Conservation (phyloP, 2,329 filamentous ascomycete genomes). For the Aspergillaceae sp. region DNA sequence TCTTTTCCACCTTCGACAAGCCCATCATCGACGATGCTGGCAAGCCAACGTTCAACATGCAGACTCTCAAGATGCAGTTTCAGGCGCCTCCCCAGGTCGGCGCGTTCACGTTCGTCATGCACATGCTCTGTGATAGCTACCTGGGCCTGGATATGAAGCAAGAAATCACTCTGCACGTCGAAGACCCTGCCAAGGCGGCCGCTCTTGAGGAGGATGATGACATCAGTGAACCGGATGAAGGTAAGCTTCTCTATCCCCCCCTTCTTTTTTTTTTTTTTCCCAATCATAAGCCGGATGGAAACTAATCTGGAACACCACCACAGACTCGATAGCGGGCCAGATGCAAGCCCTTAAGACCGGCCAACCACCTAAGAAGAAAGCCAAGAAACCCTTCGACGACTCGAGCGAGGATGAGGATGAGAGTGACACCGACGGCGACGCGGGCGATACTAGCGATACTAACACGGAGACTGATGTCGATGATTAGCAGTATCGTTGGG, state of each 20-base stretch:
- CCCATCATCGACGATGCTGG: constrained; percentile 71
- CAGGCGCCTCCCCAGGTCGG: constrained; percentile 86
- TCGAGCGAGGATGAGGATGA: constrained; percentile 51
- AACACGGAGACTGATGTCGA: constrained; percentile 73
- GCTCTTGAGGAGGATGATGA: constrained; percentile 80
- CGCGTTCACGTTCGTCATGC: constrained; percentile 89
- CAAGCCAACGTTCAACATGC: constrained; percentile 86
- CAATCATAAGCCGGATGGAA: constrained; percentile 15
- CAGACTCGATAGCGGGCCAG: constrained; percentile 82
- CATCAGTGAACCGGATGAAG: constrained; percentile 95
- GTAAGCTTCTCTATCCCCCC: constrained; percentile 47
- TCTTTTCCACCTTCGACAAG: constrained; percentile 88
- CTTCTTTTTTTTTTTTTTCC: background rate
- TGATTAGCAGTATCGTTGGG: constrained; percentile 37
- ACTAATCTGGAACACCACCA: constrained; percentile 7
- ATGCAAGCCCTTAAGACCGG: constrained; percentile 78
- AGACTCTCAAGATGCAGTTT: constrained; percentile 96
- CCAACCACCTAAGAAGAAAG: constrained; percentile 50
- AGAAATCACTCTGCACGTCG: constrained; percentile 80
- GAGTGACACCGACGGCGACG: constrained; percentile 57
- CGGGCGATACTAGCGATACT: constrained; percentile 48
- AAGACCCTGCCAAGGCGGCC: constrained; percentile 77
- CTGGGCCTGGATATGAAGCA: constrained; percentile 87
- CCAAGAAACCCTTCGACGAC: constrained; percentile 45
- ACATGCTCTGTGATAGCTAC: constrained; percentile 90